A percentile compares a stretch with the other conserved stretches of the same genome.
Conservation (phyloP, 2,329 filamentous ascomycete genomes). For the Fusarium nurragi region DNA sequence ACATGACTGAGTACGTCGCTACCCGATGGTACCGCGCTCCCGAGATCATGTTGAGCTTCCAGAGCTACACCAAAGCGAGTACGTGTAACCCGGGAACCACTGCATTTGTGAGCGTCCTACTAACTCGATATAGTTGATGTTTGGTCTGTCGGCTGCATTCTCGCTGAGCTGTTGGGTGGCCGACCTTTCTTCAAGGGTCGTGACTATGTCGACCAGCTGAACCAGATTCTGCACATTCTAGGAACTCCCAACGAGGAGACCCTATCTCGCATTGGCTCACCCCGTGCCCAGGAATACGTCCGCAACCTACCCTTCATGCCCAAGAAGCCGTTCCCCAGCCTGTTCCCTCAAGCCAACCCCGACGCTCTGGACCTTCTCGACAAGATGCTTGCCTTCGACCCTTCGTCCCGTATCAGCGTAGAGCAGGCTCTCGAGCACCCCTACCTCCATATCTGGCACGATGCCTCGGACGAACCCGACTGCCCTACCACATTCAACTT, state of each 20-base stretch:
- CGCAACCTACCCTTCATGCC: slow-evolving; percentile 95
- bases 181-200: slow-evolving; percentile 99
- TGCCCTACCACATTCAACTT: slow-evolving; percentile 98
- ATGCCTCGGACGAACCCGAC: slow-evolving; percentile 92
- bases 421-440: slow-evolving; percentile 96
- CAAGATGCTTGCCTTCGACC: slow-evolving; percentile 97
- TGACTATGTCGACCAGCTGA: slow-evolving; percentile 98
- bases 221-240: slow-evolving; percentile 98
- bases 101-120: neutral
- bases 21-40: slow-evolving; percentile 95
- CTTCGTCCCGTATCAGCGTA: slow-evolving; percentile 89
- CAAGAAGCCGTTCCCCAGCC: slow-evolving; percentile 86
- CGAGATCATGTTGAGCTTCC: slow-evolving; percentile 99
- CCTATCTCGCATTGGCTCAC: slow-evolving; percentile 90
- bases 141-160: slow-evolving; percentile 98
- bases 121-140: slow-evolving; percentile 81
- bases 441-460: slow-evolving; percentile 98
- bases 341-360: slow-evolving; percentile 95
- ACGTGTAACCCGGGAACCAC: slow-evolving; percentile 56
- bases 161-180: slow-evolving; percentile 93
- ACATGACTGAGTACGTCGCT: slow-evolving; percentile 99
- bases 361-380: slow-evolving; percentile 95
- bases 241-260: slow-evolving; percentile 97
- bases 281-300: slow-evolving; percentile 96
- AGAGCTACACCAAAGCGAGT: slow-evolving; percentile 99